These are phyloP conservation scores for Cercospora sp. DNA, from an alignment of 2,329 filamentous ascomycete species.

Conservation along the genomic window DNA sequence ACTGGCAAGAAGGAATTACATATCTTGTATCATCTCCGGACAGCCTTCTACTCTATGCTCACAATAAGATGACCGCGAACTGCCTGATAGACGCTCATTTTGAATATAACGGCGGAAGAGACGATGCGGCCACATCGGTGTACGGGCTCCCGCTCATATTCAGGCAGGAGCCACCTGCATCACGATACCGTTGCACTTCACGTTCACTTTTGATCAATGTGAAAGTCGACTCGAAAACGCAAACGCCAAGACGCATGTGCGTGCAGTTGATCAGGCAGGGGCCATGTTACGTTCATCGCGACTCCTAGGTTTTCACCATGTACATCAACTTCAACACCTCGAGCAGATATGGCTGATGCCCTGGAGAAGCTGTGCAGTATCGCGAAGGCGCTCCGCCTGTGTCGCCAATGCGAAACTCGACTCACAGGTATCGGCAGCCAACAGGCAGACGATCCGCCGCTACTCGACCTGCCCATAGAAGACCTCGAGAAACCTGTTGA, in stretches of 20 bases:
- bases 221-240: not conserved
- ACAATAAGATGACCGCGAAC: not conserved
- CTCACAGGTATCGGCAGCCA: conserved; percentile 4
- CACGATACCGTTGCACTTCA: not conserved
- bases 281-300: not conserved
- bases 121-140: not conserved
- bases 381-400: not conserved
- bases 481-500: not conserved
- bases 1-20: not conserved
- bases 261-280: not conserved
- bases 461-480: conserved; percentile 8
- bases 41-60: not conserved
- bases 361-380: conserved; percentile 9
- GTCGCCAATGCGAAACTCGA: conserved; percentile 8
- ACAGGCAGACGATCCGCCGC: not conserved
- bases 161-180: not conserved
- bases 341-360: conserved; percentile 2
- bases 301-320: not conserved
- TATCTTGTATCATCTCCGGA: not conserved
- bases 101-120: not conserved
- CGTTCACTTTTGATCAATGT: not conserved
- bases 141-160: not conserved
- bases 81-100: not conserved
- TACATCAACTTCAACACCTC: not conserved
- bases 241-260: not conserved